phyloP scores from a whole-genome alignment of 2,329 filamentous ascomycete genomes.

The Allantophomopsis lycopodina region DNA sequence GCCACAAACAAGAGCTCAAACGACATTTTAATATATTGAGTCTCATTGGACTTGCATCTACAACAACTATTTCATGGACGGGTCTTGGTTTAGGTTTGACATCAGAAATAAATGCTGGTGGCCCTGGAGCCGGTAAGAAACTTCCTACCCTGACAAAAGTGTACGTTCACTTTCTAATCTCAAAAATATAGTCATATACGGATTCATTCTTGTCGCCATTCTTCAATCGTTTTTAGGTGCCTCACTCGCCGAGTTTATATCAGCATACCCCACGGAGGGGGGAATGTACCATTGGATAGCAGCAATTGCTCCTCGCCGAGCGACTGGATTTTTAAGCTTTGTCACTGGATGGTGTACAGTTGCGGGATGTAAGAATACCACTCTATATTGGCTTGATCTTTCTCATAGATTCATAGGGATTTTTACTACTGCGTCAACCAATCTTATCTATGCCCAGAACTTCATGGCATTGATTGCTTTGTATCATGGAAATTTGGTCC shows the following conservation, averaged over 20 bases:
- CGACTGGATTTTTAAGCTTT: conserved; percentile 27
- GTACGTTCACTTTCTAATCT: too few relatives aligned
- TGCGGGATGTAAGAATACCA: too few relatives aligned
- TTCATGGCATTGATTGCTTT: conserved; percentile 27
- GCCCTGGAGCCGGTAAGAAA: conserved; percentile 23
- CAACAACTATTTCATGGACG: conserved; percentile 35
- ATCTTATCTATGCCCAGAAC: conserved; percentile 25
- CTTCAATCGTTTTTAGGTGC: conserved; percentile 30
- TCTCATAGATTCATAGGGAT: too few relatives aligned
- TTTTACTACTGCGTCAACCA: too few relatives aligned
- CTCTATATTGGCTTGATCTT: too few relatives aligned
- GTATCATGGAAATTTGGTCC: conserved; percentile 23
- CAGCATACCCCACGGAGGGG: conserved; percentile 31
- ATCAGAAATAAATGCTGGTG: conserved; percentile 31
- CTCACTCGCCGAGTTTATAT: conserved; percentile 31
- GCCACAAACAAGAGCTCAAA: conserved; percentile 32
- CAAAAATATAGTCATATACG: conserved; percentile 25
- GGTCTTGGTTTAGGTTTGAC: conserved; percentile 29
- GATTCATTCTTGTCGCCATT: conserved; percentile 31
- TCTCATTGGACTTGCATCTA: conserved; percentile 32
- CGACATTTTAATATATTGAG: conserved; percentile 32
- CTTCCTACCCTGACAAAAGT: too few relatives aligned
- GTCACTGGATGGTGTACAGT: conserved; percentile 29
- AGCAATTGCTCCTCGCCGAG: conserved; percentile 25
- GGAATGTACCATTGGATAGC: conserved; percentile 38